Conservation (phyloP, 176 grass and related monocot genomes). For the Thalia dealbata region DNA sequence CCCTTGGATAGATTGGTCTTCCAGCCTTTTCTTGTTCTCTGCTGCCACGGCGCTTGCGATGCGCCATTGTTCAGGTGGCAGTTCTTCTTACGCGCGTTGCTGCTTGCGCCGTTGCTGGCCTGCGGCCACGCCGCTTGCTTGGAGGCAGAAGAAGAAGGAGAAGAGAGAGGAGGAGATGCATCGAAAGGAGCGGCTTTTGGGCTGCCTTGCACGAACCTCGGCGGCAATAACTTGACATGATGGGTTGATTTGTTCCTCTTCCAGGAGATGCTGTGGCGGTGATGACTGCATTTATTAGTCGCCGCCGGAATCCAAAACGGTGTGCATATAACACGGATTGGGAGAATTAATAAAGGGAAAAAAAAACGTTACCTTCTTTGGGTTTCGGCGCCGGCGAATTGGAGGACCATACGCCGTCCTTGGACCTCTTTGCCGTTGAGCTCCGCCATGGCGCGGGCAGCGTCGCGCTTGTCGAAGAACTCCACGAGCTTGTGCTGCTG, state of each 20-base stretch:
- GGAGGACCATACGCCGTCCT: constrained; percentile 51
- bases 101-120: constrained; percentile 4
- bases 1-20: constrained; percentile 9
- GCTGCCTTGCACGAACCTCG: constrained; percentile 4
- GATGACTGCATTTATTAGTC: neutral
- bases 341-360: neutral
- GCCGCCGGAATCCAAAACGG: neutral
- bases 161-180: constrained; percentile 13
- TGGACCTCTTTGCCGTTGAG: constrained; percentile 73
- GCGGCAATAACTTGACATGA: neutral
- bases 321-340: neutral
- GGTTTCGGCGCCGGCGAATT: constrained; percentile 39
- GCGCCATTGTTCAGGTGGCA: constrained; percentile 7
- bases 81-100: constrained; percentile 28
- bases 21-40: constrained; percentile 34
- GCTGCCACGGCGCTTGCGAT: constrained; percentile 4
- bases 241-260: neutral
- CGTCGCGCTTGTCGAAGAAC: constrained; percentile 87
- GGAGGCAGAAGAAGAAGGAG: neutral
- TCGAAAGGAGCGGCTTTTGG: neutral
- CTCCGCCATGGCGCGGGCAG: constrained; percentile 44
- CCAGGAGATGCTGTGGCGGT: neutral
- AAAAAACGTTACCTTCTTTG: constrained; percentile 18
- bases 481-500: constrained; percentile 64
- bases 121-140: constrained; percentile 28